A percentile compares a stretch with the other conserved stretches of the same genome.
Conservation (phyloP, 306 rosid genomes). For the Sesbania bispinosa region DNA sequence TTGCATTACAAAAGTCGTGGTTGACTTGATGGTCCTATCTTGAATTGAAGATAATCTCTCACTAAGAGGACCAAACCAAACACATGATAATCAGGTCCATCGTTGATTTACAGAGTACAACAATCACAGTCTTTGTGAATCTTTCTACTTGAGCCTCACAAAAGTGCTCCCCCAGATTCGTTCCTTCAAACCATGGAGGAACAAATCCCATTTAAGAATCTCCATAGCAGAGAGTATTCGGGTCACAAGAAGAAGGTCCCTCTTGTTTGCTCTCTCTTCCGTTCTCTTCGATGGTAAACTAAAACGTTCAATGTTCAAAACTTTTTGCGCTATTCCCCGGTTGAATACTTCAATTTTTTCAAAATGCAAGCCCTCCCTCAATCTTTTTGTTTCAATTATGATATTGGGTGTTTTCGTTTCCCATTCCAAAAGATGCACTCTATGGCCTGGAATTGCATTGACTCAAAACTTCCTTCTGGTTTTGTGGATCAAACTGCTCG, state of each 20-base stretch:
- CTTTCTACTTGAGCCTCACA: not conserved
- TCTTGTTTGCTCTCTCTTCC: not conserved
- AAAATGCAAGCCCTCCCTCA: not conserved
- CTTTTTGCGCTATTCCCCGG: not conserved
- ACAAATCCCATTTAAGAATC: conserved; percentile 61
- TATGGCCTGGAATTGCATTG: conserved; percentile 96
- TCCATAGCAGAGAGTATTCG: conserved; percentile 83
- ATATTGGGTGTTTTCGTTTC: conserved; percentile 17
- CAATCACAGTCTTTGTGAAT: not conserved
- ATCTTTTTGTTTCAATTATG: not conserved
- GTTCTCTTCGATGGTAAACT: conserved; percentile 14
- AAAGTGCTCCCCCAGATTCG: conserved; percentile 21
- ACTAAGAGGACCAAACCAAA: too few species aligned
- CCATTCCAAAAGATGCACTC: conserved; percentile 67
- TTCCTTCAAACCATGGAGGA: conserved; percentile 57
- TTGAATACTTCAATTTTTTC: not conserved
- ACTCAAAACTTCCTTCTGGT: conserved; percentile 93
- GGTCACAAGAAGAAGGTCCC: conserved; percentile 95
- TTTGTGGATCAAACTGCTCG: conserved; percentile 97
- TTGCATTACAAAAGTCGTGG: too few species aligned
- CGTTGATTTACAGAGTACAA: too few species aligned
- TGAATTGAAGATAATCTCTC: too few species aligned
- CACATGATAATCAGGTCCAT: too few species aligned
- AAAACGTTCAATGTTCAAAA: not conserved
- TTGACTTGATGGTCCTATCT: too few species aligned